Conservation (phyloP, 2,329 filamentous ascomycete genomes). For the Triangularia setosa region DNA sequence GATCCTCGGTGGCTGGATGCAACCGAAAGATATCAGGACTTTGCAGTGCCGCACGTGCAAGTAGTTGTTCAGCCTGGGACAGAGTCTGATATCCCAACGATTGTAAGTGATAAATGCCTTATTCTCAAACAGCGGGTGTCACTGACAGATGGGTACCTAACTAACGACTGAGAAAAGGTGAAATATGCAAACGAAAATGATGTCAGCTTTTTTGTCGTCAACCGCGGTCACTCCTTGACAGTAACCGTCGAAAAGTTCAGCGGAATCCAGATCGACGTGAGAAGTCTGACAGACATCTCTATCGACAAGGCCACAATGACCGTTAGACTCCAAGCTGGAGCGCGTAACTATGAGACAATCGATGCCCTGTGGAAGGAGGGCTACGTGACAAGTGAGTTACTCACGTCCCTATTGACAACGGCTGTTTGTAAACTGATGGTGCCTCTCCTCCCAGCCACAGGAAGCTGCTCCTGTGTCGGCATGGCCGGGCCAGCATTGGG, state of each 20-base stretch:
- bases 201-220: slow-evolving; percentile 1
- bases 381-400: background rate
- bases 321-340: slow-evolving; percentile 2
- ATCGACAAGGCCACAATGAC: slow-evolving; percentile 1
- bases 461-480: slow-evolving; percentile 2
- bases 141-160: no score
- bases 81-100: slow-evolving; percentile 5
- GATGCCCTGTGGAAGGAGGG: slow-evolving; percentile 3
- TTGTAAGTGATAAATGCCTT: background rate
- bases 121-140: no score
- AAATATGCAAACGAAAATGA: slow-evolving; percentile 7
- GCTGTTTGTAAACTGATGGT: no score
- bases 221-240: background rate
- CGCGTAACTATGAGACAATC: background rate
- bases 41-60: background rate
- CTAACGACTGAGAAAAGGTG: background rate
- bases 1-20: background rate
- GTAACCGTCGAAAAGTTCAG: background rate
- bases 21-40: background rate
- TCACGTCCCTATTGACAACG: no score
- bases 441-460: background rate
- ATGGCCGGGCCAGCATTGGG: slow-evolving; percentile 2
- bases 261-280: slow-evolving; percentile 12
- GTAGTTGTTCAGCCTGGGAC: slow-evolving; percentile 4
- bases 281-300: background rate